Evolutionary conservation across 257 asterid genomes (phyloP).

Genomic region (Solanum medicagineum): DNA sequence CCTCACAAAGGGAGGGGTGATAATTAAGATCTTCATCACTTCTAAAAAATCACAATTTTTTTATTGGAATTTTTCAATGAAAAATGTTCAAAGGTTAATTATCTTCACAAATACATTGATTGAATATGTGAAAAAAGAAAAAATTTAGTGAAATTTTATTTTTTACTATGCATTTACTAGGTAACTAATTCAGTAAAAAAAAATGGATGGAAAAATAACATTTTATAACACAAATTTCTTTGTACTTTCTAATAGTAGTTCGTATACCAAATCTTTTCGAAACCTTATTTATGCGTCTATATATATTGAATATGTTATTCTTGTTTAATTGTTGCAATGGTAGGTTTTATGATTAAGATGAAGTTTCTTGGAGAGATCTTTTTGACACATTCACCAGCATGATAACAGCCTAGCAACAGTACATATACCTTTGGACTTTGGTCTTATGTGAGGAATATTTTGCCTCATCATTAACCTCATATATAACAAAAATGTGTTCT

Average conservation of each 20-base stretch:
- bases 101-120: background rate
- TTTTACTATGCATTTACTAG: background rate
- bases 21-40: background rate
- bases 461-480: background rate
- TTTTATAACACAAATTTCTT: background rate
- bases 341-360: background rate
- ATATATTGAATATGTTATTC: background rate
- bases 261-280: background rate
- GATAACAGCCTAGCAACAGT: constrained; percentile 7
- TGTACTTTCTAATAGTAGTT: background rate
- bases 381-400: background rate
- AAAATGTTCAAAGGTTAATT: too few species aligned
- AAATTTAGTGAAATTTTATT: background rate
- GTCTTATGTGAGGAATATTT: background rate
- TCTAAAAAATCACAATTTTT: background rate
- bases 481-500: background rate
- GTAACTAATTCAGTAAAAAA: background rate
- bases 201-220: background rate
- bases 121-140: background rate
- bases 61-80: background rate
- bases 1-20: background rate
- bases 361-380: background rate
- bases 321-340: background rate
- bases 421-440: background rate
- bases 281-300: background rate